Base-by-base conservation (phyloP, 139 green algal species). In the Eudorina sp. region DNA sequence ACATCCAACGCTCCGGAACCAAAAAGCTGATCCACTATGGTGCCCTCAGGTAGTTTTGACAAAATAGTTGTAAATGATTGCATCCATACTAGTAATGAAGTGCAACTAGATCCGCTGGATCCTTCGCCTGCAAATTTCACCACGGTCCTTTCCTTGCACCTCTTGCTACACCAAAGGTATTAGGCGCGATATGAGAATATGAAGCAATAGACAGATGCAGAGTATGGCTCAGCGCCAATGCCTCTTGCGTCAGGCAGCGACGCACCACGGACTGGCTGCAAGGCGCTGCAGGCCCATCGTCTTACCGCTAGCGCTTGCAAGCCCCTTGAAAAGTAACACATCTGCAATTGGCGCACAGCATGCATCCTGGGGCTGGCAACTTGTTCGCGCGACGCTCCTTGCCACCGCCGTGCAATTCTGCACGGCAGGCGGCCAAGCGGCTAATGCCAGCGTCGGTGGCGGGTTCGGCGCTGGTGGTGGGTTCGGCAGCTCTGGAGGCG, bases 401-500 rank as follows among this genome's bases (percentile, higher is more conserved):
- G 51, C 66, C 23, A 81, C 83, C 36, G 72, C 68, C 18, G 21
- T 80, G 34, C 48, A 81, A 36, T 88, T 72, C 38, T 73, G 27
- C 68, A 68, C 69, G 2, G 48, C 83, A 1, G 64, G 64, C 6
- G n/a, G 82, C 46, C 48, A 80, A 13, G 83, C 83, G 6, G 83
- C 83, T 9, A 78, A 68, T 40, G 83, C 68, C 13, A 81, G 66
- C 23, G 36, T 58, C 1, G 83, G 83, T 5, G 83, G 83, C 0
- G 86, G 66, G 9, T 83, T 64, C 6, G 86, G 77, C 27, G 53
- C 62, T 36, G 86, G 86, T 19, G 86, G 86, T 23, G 62, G 73
- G 16, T 23, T 55, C 7, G 81, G 88, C 23, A 73, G 88, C 29
- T 73, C n/a, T 18, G 83, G 89, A 18, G 83, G 89, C 27, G 89